Evolutionary conservation across 2,329 filamentous ascomycete genomes (phyloP).

Genomic region (Colletotrichum sp.): DNA sequence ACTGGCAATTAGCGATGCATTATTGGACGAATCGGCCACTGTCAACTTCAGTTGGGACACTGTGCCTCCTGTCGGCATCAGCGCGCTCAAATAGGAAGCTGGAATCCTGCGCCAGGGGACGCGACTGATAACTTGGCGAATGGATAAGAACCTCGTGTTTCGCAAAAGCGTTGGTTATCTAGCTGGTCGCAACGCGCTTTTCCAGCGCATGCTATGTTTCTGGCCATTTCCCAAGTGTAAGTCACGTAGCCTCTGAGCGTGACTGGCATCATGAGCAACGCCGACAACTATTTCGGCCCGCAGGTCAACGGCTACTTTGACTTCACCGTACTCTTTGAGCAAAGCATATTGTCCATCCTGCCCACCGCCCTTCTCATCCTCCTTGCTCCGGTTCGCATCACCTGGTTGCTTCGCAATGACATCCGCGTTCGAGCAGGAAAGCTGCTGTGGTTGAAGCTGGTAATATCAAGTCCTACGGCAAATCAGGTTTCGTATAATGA

Average conservation of each 20-base stretch:
- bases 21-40: not conserved
- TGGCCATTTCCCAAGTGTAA: not conserved
- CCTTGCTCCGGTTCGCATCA: slow-evolving; percentile 23
- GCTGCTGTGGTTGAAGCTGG: slow-evolving; percentile 28
- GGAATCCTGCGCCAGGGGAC: not conserved
- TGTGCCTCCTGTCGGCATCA: not conserved
- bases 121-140: not conserved
- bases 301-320: slow-evolving; percentile 28
- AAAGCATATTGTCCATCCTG: slow-evolving; percentile 32
- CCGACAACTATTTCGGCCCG: slow-evolving; percentile 27
- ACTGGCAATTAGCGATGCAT: not conserved
- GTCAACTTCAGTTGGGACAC: not conserved
- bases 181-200: not conserved
- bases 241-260: not conserved
- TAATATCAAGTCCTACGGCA: not conserved
- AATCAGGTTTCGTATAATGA: accelerated
- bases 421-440: not conserved
- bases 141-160: not conserved
- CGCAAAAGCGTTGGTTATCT: not conserved
- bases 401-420: slow-evolving; percentile 11
- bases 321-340: slow-evolving; percentile 34
- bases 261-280: slow-evolving; percentile 15
- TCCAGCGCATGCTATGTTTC: not conserved
- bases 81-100: not conserved
- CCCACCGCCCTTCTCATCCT: slow-evolving; percentile 29